phyloP scores from a whole-genome alignment of 805 yeast genomes.

The Diddensiella santjacobensis region DNA sequence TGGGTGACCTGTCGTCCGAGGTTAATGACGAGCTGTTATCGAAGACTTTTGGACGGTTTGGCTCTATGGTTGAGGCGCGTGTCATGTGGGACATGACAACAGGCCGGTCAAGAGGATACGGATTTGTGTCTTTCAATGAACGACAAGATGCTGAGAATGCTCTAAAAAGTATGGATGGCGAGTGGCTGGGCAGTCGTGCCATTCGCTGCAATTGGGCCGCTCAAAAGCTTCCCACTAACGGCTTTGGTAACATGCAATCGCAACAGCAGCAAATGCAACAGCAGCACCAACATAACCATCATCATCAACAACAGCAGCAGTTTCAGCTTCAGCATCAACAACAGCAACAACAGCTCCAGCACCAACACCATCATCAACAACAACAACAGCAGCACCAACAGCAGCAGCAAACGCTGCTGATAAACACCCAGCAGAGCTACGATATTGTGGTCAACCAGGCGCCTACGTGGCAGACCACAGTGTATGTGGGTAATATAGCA shows the following conservation, averaged over 20 bases:
- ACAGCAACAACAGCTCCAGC: conserved; percentile 7
- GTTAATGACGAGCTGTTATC: conserved; percentile 72
- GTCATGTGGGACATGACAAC: conserved; percentile 98
- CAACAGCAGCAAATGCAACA: conserved; percentile 16
- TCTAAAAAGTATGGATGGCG: conserved; percentile 69
- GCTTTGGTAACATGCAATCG: background rate
- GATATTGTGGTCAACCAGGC: conserved; percentile 72
- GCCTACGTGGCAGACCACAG: conserved; percentile 81
- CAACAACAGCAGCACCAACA: conserved; percentile 3
- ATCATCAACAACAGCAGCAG: conserved; percentile 6
- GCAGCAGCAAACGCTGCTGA: background rate
- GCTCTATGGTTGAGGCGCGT: conserved; percentile 72
- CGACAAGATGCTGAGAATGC: conserved; percentile 72
- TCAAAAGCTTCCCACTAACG: conserved; percentile 48
- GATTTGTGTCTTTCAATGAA: conserved; percentile 73
- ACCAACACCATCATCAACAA: background rate
- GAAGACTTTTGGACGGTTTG: conserved; percentile 57
- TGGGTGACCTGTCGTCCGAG: conserved; percentile 81
- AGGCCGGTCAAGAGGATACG: conserved; percentile 86
- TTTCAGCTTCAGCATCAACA: conserved; percentile 12
- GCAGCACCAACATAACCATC: conserved; percentile 9
- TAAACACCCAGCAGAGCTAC: conserved; percentile 31
- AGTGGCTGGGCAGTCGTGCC: conserved; percentile 65
- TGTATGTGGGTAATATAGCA: conserved; percentile 80
- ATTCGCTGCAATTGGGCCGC: conserved; percentile 85